Evolutionary conservation across 2,329 filamentous ascomycete species (phyloP).

Genomic region (Aspergillus arachidicola): DNA sequence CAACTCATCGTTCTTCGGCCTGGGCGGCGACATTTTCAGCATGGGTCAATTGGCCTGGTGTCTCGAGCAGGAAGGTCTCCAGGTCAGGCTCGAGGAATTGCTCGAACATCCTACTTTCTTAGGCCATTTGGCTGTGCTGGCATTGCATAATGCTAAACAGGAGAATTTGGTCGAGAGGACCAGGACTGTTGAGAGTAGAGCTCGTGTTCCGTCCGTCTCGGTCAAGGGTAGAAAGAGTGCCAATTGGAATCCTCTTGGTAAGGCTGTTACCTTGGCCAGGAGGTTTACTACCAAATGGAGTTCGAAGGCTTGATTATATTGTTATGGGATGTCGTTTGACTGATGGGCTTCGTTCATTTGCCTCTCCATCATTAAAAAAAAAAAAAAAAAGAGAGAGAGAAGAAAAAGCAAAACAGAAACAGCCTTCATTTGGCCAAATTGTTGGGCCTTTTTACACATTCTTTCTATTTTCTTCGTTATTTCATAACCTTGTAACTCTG

Average conservation of each 20-base stretch:
- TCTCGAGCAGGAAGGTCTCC: constrained; percentile 43
- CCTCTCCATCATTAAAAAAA: background rate
- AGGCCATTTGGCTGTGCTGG: constrained; percentile 43
- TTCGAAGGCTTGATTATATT: constrained; percentile 22
- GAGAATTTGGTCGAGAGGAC: constrained; percentile 17
- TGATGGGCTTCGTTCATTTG: background rate
- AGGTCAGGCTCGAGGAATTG: constrained; percentile 43
- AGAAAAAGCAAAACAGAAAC: background rate
- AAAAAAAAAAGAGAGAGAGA: too few relatives aligned
- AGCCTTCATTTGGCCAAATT: background rate
- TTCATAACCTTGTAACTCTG: background rate
- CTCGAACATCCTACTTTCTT: constrained; percentile 46
- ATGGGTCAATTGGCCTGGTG: constrained; percentile 46
- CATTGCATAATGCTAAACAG: constrained; percentile 30
- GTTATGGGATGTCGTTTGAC: background rate
- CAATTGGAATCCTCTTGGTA: constrained; percentile 26
- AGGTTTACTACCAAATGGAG: constrained; percentile 29
- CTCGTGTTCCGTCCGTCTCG: background rate
- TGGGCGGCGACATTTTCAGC: constrained; percentile 46
- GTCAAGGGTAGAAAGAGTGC: constrained; percentile 17
- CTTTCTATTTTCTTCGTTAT: background rate
- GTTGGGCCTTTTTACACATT: background rate
- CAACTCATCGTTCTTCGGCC: constrained; percentile 45
- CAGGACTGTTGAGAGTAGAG: background rate
- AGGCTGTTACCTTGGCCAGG: constrained; percentile 32